These are phyloP conservation scores for Fusarium cyanostomum DNA, from an alignment of 2,329 filamentous ascomycete species.

Conservation along the genomic window DNA sequence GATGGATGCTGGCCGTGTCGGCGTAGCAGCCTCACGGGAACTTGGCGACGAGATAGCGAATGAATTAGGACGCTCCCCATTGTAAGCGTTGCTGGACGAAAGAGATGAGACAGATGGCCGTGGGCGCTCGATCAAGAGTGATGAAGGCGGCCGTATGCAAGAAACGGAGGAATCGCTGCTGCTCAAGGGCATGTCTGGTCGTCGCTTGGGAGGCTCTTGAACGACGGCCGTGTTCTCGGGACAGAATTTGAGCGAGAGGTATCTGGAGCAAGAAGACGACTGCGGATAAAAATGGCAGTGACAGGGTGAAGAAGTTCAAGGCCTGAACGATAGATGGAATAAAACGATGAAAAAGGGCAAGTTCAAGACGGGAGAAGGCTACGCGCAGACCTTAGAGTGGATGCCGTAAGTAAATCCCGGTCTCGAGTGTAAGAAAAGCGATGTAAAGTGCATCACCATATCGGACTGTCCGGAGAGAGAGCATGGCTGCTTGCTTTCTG, in stretches of 20 bases:
- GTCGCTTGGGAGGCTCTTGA: neutral
- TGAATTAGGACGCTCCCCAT: neutral
- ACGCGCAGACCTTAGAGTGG: too few species aligned
- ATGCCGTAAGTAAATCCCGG: too few species aligned
- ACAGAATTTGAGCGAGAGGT: neutral
- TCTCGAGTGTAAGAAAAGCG: too few species aligned
- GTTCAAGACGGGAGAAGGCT: too few species aligned
- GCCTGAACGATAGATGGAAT: too few species aligned
- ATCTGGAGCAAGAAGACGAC: too few species aligned
- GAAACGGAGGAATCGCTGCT: conserved; percentile 1
- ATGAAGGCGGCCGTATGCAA: conserved; percentile 24
- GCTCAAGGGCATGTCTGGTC: conserved; percentile 13
- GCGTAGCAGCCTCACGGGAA: neutral
- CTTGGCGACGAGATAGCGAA: neutral
- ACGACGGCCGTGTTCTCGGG: neutral
- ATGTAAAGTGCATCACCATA: neutral
- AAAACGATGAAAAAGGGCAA: too few species aligned
- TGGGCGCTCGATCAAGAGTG: conserved; percentile 27
- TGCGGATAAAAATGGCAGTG: too few species aligned
- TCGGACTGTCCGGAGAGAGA: too few species aligned
- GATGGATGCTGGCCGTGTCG: neutral
- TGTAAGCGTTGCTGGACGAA: neutral
- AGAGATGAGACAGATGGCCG: neutral
- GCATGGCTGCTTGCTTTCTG: neutral
- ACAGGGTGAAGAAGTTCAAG: too few species aligned